A percentile compares a stretch with the other conserved stretches of the same genome.
These are phyloP conservation scores for Medicago arabica DNA, from an alignment of 306 rosid genomes.

Conservation along the genomic window DNA sequence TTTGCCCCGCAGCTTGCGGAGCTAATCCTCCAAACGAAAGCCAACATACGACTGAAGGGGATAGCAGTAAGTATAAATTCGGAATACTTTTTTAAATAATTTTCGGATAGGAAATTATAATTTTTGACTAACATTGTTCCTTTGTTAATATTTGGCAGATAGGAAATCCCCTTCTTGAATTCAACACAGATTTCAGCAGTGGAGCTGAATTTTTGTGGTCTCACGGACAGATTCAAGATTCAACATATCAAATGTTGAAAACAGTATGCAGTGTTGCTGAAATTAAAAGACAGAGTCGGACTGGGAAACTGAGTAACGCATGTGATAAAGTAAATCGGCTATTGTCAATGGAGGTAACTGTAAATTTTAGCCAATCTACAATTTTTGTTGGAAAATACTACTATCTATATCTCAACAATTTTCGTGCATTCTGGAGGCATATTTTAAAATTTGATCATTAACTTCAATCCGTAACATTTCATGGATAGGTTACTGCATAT, in stretches of 20 bases:
- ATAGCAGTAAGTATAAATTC: slow-evolving; percentile 59
- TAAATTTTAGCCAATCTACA: too few relatives aligned
- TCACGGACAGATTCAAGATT: background rate
- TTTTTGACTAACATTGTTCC: too few relatives aligned
- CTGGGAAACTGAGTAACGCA: background rate
- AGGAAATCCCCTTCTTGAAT: background rate
- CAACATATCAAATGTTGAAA: background rate
- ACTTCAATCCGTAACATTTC: too few relatives aligned
- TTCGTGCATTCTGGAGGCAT: background rate
- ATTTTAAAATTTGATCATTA: too few relatives aligned
- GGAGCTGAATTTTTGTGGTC: background rate
- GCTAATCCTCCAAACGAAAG: slow-evolving; percentile 56
- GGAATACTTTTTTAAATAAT: background rate
- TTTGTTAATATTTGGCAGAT: background rate
- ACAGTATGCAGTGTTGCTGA: background rate
- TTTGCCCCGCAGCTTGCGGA: slow-evolving; percentile 75
- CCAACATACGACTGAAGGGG: slow-evolving; percentile 61
- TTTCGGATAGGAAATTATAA: too few relatives aligned
- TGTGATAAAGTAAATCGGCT: background rate
- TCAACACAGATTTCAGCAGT: background rate
- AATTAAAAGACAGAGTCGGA: background rate
- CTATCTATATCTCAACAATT: too few relatives aligned
- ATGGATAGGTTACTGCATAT: background rate
- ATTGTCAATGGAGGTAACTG: background rate
- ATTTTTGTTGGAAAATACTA: too few relatives aligned